Percentiles rank a stretch among this genome's conserved stretches.
Evolutionary conservation across 2,329 filamentous ascomycete species (phyloP).

Genomic region (Aaosphaeria arxii): DNA sequence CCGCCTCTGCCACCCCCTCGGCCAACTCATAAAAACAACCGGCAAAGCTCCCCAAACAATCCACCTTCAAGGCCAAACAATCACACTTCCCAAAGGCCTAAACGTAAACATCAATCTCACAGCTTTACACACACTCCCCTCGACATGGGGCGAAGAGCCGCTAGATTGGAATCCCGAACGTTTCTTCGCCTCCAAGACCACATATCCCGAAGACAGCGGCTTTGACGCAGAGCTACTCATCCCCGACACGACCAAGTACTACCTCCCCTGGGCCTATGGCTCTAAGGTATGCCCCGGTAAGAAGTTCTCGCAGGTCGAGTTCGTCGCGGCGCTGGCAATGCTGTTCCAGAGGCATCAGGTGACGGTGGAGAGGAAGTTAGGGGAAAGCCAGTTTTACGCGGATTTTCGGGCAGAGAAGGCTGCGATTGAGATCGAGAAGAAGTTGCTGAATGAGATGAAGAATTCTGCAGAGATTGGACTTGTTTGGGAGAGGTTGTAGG

Average conservation of each 20-base stretch:
- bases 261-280: slow-evolving; percentile 25
- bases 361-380: background rate
- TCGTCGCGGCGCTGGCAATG: slow-evolving; percentile 23
- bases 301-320: slow-evolving; percentile 34
- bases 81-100: slow-evolving; percentile 8
- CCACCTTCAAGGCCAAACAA: background rate
- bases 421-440: slow-evolving; percentile 5
- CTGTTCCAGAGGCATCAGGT: slow-evolving; percentile 10
- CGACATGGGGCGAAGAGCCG: slow-evolving; percentile 26
- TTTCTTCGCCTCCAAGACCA: slow-evolving; percentile 3
- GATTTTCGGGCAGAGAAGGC: background rate
- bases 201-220: background rate
- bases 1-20: slow-evolving; percentile 7
- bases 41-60: background rate
- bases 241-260: slow-evolving; percentile 2
- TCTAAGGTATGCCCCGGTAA: slow-evolving; percentile 25
- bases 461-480: too few relatives aligned
- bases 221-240: slow-evolving; percentile 5
- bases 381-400: slow-evolving; percentile 1
- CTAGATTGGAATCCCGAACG: slow-evolving; percentile 28
- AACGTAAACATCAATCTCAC: slow-evolving; percentile 13
- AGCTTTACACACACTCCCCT: slow-evolving; percentile 21
- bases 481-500: too few relatives aligned
- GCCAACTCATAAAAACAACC: slow-evolving; percentile 2
- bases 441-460: slow-evolving; percentile 6